Conservation (phyloP, 495 filamentous ascomycete species). For the Clohesyomyces aquaticus region DNA sequence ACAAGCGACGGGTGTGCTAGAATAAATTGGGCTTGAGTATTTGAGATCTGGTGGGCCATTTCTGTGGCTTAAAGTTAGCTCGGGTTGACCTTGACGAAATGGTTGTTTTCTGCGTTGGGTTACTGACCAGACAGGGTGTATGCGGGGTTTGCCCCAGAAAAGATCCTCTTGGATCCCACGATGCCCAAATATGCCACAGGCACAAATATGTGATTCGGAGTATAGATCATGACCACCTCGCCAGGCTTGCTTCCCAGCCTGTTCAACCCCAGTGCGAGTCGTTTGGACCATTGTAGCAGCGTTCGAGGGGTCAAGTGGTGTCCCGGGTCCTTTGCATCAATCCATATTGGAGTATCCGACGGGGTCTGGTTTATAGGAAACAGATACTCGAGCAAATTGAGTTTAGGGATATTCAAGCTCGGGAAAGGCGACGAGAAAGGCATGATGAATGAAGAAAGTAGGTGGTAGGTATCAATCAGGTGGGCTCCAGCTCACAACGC, state of each 20-base stretch:
- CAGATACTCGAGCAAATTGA: slow-evolving; percentile 52
- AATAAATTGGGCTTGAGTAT: slow-evolving; percentile 48
- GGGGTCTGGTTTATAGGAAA: slow-evolving; percentile 49
- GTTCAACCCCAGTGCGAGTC: slow-evolving; percentile 51
- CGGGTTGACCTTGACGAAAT: no score
- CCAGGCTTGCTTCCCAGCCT: slow-evolving; percentile 45
- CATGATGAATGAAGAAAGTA: slow-evolving; percentile 36
- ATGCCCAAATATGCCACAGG: slow-evolving; percentile 54
- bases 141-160: slow-evolving; percentile 46
- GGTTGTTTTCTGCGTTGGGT: no score
- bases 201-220: slow-evolving; percentile 55
- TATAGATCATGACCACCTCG: slow-evolving; percentile 53
- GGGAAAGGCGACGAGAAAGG: slow-evolving; percentile 45
- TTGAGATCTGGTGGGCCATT: slow-evolving; percentile 51
- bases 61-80: no score
- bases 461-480: slow-evolving; percentile 5
- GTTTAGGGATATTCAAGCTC: slow-evolving; percentile 49
- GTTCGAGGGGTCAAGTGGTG: slow-evolving; percentile 47
- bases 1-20: slow-evolving; percentile 49
- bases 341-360: slow-evolving; percentile 52
- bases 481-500: not conserved
- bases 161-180: slow-evolving; percentile 50
- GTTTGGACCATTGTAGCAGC: slow-evolving; percentile 51
- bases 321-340: slow-evolving; percentile 48
- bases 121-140: slow-evolving; percentile 46